phyloP scores from a whole-genome alignment of 2,329 filamentous ascomycete species.

The Grosmannia huntii region DNA sequence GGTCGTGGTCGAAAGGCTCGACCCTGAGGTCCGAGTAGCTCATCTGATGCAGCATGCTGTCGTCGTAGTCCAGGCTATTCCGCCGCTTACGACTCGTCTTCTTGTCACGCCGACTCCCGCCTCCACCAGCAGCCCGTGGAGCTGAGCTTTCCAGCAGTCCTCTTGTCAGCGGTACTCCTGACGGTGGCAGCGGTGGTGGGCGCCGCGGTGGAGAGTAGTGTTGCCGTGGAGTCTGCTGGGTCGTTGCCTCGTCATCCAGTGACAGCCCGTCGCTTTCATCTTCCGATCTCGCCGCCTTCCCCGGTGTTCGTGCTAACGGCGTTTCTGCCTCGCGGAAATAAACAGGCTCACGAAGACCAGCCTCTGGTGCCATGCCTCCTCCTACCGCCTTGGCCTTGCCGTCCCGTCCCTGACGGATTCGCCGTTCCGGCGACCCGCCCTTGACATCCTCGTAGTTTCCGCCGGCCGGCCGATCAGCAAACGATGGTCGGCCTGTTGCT shows the following conservation, averaged over 20 bases:
- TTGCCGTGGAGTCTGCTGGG: slow-evolving; percentile 15
- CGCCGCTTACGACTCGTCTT: slow-evolving; percentile 26
- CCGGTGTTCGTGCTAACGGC: slow-evolving; percentile 5
- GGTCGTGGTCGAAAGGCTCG: slow-evolving; percentile 46
- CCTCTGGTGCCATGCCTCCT: slow-evolving; percentile 12
- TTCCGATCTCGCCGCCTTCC: slow-evolving; percentile 13
- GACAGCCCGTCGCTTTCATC: slow-evolving; percentile 15
- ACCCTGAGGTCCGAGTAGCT: slow-evolving; percentile 34
- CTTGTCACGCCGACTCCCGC: slow-evolving; percentile 5
- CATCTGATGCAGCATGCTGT: slow-evolving; percentile 40
- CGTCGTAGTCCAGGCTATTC: slow-evolving; percentile 41
- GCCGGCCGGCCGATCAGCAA: slow-evolving; percentile 7
- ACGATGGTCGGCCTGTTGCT: slow-evolving; percentile 12
- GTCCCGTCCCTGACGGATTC: slow-evolving; percentile 1
- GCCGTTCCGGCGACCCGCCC: slow-evolving; percentile 13
- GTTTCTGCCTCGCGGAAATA: slow-evolving; percentile 16
- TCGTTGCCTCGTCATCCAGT: slow-evolving; percentile 17
- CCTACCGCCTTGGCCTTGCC: slow-evolving; percentile 2
- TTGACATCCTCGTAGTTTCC: slow-evolving; percentile 5
- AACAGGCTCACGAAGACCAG: slow-evolving; percentile 16
- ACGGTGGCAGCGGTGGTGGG: slow-evolving; percentile 3
- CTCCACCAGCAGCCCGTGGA: slow-evolving; percentile 5
- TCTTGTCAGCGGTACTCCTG: slow-evolving; percentile 14
- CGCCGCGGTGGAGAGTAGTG: slow-evolving; percentile 1
- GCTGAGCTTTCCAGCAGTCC: slow-evolving; percentile 12